These are phyloP conservation scores for Telopea speciosissima DNA, from an alignment of 177 flowering plant species.

Conservation along the genomic window DNA sequence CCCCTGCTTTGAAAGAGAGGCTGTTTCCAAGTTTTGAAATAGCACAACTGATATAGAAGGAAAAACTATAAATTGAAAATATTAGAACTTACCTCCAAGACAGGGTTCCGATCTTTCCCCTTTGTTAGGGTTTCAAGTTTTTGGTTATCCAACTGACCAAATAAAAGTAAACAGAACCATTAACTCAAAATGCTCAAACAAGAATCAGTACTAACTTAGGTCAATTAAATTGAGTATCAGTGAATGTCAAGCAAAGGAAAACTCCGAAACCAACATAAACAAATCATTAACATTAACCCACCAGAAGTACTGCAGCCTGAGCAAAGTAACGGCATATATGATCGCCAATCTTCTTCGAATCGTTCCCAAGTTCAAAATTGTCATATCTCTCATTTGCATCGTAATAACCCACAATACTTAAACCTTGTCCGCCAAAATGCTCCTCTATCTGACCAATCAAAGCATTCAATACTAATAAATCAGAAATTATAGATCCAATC, in stretches of 20 bases:
- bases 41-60: background rate
- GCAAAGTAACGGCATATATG: constrained; percentile 68
- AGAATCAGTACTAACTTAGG: background rate
- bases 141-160: constrained; percentile 58
- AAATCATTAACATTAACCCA: constrained; percentile 16
- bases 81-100: constrained; percentile 51
- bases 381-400: constrained; percentile 83
- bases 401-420: constrained; percentile 74
- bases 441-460: constrained; percentile 60
- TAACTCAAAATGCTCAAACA: background rate
- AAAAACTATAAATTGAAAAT: background rate
- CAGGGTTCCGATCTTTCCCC: constrained; percentile 55
- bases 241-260: background rate
- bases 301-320: constrained; percentile 69
- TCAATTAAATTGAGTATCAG: background rate
- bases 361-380: constrained; percentile 55
- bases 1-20: too few species aligned
- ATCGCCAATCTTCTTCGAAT: constrained; percentile 82
- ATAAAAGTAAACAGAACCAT: background rate
- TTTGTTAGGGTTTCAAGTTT: constrained; percentile 58
- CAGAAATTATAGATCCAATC: constrained; percentile 3
- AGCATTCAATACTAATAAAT: background rate
- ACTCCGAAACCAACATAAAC: background rate
- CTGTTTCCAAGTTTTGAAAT: too few species aligned
- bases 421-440: constrained; percentile 47